Base-by-base conservation (phyloP, 768 basidiomycete genomes). In the Auricularia auricula-judae region DNA sequence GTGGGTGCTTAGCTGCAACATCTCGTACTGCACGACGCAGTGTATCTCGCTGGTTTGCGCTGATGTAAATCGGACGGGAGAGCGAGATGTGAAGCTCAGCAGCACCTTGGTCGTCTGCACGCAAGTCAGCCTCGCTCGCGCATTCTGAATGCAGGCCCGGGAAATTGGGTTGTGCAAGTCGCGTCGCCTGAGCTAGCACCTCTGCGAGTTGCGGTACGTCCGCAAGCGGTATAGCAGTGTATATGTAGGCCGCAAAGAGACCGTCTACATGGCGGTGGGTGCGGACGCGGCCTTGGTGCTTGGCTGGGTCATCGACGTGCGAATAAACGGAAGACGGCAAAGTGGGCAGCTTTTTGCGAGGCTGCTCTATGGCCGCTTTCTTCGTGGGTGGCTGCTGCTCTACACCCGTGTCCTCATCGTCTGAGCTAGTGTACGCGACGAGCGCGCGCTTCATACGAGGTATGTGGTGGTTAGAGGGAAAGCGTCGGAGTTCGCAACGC, bases 281-380 rank as follows among this genome's bases (percentile, higher is more conserved):
- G 36, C 95, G 84, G 59, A 78, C 78, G 36, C 94, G 84, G 14
- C 95, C 95, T 77, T 95, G 93, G 72, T 97, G 94, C 16, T 84
- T 75, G 3, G 85, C 75, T 2, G 93, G 93, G 69, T 91, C 77
- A 71, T 94, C 91, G 4, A 82, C 71, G 36, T 64, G 44, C 34
- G 51, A 34, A 53, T 64, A 51, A 29, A 36, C 33, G 43, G 36
- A 35, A 36, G 64, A 43, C n/a, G 64, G 23, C 33, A 34, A 34
- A 10, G 23, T 21, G 34, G 47, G 47, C 4, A 33, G 8, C n/a
- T 56, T 58, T 39, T 59, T 61, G 56, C 54, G 34, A 36, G 62
- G 47, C 36, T 3, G 58, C 21, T 59, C 23, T 10, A 29, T 23
- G 34, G 14, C 23, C 0, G 10, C 3, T 36, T 56, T 56, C 63